Percentiles rank a stretch among this genome's conserved stretches.
phyloP scores from a whole-genome alignment of 176 grass and related monocot species.

The Oryza punctata region DNA sequence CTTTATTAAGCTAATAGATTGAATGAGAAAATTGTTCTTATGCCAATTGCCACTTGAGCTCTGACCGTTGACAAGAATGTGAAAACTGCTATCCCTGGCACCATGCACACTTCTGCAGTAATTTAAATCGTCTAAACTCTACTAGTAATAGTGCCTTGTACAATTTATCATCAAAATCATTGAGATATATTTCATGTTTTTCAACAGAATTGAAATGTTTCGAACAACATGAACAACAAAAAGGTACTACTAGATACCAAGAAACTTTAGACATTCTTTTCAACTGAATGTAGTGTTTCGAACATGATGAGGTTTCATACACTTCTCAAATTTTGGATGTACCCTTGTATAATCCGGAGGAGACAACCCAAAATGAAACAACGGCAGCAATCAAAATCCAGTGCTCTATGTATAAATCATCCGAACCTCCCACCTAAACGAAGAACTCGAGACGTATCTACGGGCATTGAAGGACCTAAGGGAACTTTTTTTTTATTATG shows the following conservation, averaged over 20 bases:
- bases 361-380: background rate
- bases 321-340: conserved; percentile 15
- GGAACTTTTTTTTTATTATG: conserved; percentile 34
- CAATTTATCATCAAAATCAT: background rate
- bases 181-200: no score
- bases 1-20: no score
- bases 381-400: conserved; percentile 26
- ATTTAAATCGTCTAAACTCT: background rate
- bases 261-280: background rate
- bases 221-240: background rate
- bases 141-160: background rate
- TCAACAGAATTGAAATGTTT: no score
- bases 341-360: conserved; percentile 12
- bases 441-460: conserved; percentile 37
- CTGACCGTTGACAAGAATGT: no score
- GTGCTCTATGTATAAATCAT: conserved; percentile 33
- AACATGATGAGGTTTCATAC: background rate
- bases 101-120: background rate
- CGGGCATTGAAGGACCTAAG: conserved; percentile 27
- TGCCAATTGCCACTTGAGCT: no score
- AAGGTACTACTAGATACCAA: no score
- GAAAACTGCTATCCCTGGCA: no score
- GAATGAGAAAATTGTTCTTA: no score
- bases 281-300: background rate
- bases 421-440: background rate